phyloP scores from a whole-genome alignment of 768 basidiomycete genomes.

The Auricularia sp. region DNA sequence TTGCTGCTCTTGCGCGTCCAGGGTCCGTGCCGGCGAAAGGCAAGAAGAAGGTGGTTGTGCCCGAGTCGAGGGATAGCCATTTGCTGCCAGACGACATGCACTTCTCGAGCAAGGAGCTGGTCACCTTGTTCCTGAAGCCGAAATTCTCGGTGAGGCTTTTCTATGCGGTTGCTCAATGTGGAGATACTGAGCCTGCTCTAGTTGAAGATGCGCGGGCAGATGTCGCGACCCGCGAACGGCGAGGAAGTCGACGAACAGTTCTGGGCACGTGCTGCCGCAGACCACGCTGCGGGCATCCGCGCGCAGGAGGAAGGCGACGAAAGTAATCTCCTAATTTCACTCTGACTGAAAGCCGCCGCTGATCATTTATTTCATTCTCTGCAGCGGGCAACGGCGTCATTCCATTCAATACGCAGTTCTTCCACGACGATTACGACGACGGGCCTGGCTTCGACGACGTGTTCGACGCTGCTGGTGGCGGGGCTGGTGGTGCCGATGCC shows the following conservation, averaged over 20 bases:
- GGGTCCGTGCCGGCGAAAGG: conserved; percentile 33
- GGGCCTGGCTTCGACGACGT: conserved; percentile 47
- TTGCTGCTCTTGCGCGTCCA: conserved; percentile 38
- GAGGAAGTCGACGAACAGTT: conserved; percentile 93
- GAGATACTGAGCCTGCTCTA: conserved; percentile 20
- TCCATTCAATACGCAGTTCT: conserved; percentile 94
- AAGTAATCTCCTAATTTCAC: conserved; percentile 30
- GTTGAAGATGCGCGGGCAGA: conserved; percentile 83
- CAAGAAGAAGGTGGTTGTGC: conserved; percentile 35
- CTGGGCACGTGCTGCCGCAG: conserved; percentile 92
- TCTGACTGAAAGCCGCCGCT: no score
- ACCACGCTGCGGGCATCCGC: conserved; percentile 53
- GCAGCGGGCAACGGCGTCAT: conserved; percentile 42
- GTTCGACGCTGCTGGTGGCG: conserved; percentile 42
- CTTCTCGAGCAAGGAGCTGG: conserved; percentile 81
- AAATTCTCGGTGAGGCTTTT: conserved; percentile 62
- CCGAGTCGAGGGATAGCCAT: conserved; percentile 63
- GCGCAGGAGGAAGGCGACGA: conserved; percentile 51
- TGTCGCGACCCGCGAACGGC: conserved; percentile 44
- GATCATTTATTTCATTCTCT: conserved; percentile 4
- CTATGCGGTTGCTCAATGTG: not conserved
- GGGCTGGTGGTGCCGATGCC: conserved; percentile 35
- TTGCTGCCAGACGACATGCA: conserved; percentile 95
- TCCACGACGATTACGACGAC: conserved; percentile 85
- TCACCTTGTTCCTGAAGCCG: conserved; percentile 91